A percentile compares a stretch with the other conserved stretches of the same genome.
These are phyloP conservation scores for Potentilla sterilis DNA, from an alignment of 306 rosid species.

Conservation along the genomic window DNA sequence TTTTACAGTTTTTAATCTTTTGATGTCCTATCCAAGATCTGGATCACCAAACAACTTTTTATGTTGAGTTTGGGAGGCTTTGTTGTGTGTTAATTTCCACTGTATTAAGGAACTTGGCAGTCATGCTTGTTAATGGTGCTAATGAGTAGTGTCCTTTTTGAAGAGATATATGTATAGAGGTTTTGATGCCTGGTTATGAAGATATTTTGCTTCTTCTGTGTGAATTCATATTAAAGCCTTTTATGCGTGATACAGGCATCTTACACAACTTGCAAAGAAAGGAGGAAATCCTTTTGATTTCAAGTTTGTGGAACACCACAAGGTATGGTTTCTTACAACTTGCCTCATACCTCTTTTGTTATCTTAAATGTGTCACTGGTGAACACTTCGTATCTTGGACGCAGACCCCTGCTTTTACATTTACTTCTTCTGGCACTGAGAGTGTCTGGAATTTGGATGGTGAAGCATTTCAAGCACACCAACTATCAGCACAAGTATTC, in stretches of 20 bases:
- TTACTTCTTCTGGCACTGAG: slow-evolving; percentile 71
- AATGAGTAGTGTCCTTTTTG: neutral
- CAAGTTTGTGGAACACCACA: slow-evolving; percentile 83
- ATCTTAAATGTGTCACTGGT: neutral
- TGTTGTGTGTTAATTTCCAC: neutral
- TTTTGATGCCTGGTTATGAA: neutral
- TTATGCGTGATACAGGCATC: slow-evolving; percentile 56
- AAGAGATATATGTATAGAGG: neutral
- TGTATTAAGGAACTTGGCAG: neutral
- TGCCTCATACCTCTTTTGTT: neutral
- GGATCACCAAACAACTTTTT: neutral
- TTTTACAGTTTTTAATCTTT: neutral
- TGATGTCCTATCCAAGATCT: neutral
- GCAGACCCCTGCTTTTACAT: slow-evolving; percentile 79
- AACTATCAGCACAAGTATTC: slow-evolving; percentile 87
- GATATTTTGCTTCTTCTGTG: neutral
- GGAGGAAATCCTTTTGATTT: slow-evolving; percentile 82
- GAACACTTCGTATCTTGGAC: neutral
- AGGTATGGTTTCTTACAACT: slow-evolving; percentile 47
- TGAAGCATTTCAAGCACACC: slow-evolving; percentile 75
- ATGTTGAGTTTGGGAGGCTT: neutral
- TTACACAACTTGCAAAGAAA: slow-evolving; percentile 71
- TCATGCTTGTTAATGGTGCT: neutral
- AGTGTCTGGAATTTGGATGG: slow-evolving; percentile 95
- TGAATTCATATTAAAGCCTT: neutral